Conservation (phyloP, 1,139 yeast species). For the Taphrina deformans region DNA sequence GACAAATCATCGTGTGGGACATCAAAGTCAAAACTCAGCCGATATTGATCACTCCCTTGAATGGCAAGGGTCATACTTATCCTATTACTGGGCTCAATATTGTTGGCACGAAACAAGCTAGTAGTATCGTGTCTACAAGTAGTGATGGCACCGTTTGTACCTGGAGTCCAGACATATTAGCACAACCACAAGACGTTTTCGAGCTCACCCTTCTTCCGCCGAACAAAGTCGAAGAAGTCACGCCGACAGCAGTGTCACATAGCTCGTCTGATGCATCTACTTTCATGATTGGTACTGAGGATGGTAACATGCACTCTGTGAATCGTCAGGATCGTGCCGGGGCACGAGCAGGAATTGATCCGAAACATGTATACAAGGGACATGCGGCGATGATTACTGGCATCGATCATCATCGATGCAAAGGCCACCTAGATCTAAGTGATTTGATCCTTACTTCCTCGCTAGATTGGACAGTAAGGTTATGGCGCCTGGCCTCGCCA, state of each 20-base stretch:
- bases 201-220: constrained; percentile 40
- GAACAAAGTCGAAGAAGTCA: constrained; percentile 33
- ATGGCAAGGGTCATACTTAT: constrained; percentile 48
- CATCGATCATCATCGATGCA: constrained; percentile 44
- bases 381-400: constrained; percentile 49
- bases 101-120: constrained; percentile 46
- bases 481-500: constrained; percentile 44
- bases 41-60: constrained; percentile 45
- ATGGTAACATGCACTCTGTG: constrained; percentile 53
- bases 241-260: constrained; percentile 42
- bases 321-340: constrained; percentile 47
- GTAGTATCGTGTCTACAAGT: constrained; percentile 48
- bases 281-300: constrained; percentile 53
- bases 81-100: constrained; percentile 50
- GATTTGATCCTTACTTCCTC: constrained; percentile 47
- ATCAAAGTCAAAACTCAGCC: constrained; percentile 45
- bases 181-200: constrained; percentile 45
- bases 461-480: constrained; percentile 50
- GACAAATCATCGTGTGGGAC: constrained; percentile 54
- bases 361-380: constrained; percentile 43
- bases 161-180: constrained; percentile 53
- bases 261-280: constrained; percentile 46
- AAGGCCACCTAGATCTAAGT: constrained; percentile 35
- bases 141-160: constrained; percentile 54
- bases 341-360: constrained; percentile 45